These are phyloP conservation scores for Aspergillus hancockii DNA, from an alignment of 495 filamentous ascomycete genomes.

Conservation along the genomic window DNA sequence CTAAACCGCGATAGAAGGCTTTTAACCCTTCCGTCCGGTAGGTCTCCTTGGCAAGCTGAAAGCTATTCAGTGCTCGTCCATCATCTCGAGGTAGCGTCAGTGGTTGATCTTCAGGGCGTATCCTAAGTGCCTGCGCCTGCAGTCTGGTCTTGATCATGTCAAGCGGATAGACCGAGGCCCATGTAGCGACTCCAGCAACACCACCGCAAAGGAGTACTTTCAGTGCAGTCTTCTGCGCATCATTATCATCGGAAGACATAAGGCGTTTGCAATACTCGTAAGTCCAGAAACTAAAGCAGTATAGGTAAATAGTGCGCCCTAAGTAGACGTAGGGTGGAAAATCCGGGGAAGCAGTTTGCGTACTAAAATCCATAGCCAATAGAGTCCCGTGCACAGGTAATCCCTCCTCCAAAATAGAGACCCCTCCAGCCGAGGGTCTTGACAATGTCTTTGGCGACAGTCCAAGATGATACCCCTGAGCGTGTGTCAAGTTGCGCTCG, in stretches of 20 bases:
- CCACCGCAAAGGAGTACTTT: constrained; percentile 80
- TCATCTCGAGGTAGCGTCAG: constrained; percentile 18
- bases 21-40: constrained; percentile 64
- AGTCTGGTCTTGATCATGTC: constrained; percentile 88
- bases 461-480: constrained; percentile 53
- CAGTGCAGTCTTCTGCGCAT: constrained; percentile 47
- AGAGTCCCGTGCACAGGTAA: constrained; percentile 79
- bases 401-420: constrained; percentile 72
- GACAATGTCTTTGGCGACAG: constrained; percentile 61
- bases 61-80: constrained; percentile 47
- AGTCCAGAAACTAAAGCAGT: constrained; percentile 66
- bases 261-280: constrained; percentile 72
- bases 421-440: constrained; percentile 64
- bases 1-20: constrained; percentile 77
- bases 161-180: constrained; percentile 83
- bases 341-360: constrained; percentile 27
- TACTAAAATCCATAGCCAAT: constrained; percentile 93
- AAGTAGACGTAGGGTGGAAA: constrained; percentile 1
- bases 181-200: constrained; percentile 79
- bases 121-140: constrained; percentile 61
- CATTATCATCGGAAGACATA: constrained; percentile 42
- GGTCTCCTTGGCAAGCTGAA: constrained; percentile 60
- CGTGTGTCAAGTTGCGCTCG: constrained; percentile 63
- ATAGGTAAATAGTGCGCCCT: constrained; percentile 19
- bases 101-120: constrained; percentile 35